Percentiles rank a stretch among this genome's conserved stretches.
Conservation (phyloP, 2,329 filamentous ascomycete genomes). For the Aspergillus pseudotamarii region DNA sequence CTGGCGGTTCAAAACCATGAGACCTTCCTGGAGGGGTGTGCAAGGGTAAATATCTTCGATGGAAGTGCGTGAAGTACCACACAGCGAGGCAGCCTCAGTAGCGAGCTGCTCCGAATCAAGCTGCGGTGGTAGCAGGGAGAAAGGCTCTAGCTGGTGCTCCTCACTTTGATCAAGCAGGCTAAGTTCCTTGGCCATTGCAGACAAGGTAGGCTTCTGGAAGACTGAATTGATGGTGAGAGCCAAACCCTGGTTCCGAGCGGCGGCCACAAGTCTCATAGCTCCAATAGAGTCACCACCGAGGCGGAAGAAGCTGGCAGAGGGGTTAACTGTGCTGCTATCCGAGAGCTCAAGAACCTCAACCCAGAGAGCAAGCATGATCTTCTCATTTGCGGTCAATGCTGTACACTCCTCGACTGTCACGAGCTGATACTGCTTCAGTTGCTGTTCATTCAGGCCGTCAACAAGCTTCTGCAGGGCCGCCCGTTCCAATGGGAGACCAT, state of each 20-base stretch:
- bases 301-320: conserved; percentile 30
- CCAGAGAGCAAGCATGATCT: conserved; percentile 10
- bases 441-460: neutral
- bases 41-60: conserved; percentile 33
- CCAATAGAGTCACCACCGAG: conserved; percentile 34
- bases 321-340: conserved; percentile 30
- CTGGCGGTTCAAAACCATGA: conserved; percentile 41
- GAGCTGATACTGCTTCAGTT: neutral
- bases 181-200: conserved; percentile 49
- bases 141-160: neutral
- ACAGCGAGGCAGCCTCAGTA: neutral
- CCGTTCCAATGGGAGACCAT: neutral
- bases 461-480: neutral
- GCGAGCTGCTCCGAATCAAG: neutral
- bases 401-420: neutral
- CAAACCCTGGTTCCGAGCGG: conserved; percentile 14
- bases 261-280: conserved; percentile 29
- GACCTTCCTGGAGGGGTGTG: conserved; percentile 43
- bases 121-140: neutral
- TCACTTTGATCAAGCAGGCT: neutral
- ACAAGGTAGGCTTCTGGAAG: conserved; percentile 30
- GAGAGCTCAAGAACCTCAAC: neutral
- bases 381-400: neutral
- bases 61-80: neutral
- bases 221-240: conserved; percentile 29